Evolutionary conservation across 176 grass and related monocot species (phyloP).

Genomic region (Juncus effusus): DNA sequence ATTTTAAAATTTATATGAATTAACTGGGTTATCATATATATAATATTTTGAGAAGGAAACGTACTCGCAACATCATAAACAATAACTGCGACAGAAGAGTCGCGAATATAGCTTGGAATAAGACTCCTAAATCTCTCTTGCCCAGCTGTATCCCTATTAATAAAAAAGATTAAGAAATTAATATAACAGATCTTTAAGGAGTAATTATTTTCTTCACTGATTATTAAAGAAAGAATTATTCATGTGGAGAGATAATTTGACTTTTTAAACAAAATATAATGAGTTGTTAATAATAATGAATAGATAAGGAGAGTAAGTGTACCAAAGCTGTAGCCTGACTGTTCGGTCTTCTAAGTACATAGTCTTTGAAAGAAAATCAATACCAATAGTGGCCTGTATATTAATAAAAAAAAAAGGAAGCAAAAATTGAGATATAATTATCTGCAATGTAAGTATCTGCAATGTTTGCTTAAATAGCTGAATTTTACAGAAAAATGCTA

Average conservation of each 20-base stretch:
- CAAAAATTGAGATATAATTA: too few species aligned
- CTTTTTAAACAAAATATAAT: too few species aligned
- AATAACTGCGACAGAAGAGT: slow-evolving; percentile 95
- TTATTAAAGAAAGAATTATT: too few species aligned
- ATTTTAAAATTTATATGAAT: slow-evolving; percentile 18
- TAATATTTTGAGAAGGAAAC: slow-evolving; percentile 12
- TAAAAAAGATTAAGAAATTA: not conserved
- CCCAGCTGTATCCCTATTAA: slow-evolving; percentile 87
- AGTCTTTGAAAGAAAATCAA: slow-evolving; percentile 93
- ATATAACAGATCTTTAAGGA: not conserved
- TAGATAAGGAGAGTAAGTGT: not conserved
- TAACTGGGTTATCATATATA: slow-evolving; percentile 8
- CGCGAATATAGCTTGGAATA: slow-evolving; percentile 96
- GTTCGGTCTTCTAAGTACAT: slow-evolving; percentile 98
- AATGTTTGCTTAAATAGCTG: too few species aligned
- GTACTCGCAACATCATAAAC: slow-evolving; percentile 98
- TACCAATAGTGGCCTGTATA: slow-evolving; percentile 87
- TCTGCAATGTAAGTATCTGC: too few species aligned
- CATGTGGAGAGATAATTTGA: too few species aligned
- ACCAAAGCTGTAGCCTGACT: slow-evolving; percentile 95
- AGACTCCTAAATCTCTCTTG: slow-evolving; percentile 97
- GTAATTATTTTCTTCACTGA: too few species aligned
- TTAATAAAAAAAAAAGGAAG: slow-evolving; percentile 20
- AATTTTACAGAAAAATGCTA: too few species aligned
- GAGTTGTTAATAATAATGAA: too few species aligned